Base-by-base conservation (phyloP, 2,329 filamentous ascomycete species). In the Cladobotryum mycophilum region DNA sequence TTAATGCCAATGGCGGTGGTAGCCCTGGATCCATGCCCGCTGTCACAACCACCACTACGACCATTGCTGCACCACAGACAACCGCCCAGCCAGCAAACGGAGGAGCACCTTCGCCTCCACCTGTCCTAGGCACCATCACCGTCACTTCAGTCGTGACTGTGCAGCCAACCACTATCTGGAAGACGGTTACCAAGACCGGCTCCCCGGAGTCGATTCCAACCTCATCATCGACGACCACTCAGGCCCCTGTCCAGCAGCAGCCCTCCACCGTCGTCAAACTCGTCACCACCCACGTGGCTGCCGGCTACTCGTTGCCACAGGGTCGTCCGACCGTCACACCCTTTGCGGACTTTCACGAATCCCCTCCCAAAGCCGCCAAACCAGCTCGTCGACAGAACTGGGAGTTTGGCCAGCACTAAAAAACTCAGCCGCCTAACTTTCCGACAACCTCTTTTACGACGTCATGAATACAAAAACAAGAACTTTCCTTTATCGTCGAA, bases 101-200 rank as follows among this genome's bases (percentile, higher is more conserved):
- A 30, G 25, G 25, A 30, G 25, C 25, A 30, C 25, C 25, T 30
- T 11, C 6, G 8, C 25, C 25, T 30, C 25, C 25, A 30, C 25
- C 25, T 30, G 25, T 8, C 8, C 25, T 8, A 8, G 25, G 25
- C 34, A 25, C 18, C n/a, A 8, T 18, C 8, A 45, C 52, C 43
- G 54, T 60, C 41, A 65, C 67, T 8, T 61, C 64, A 33, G 62
- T 59, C 6, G 67, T 67, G 36, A 67, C 71, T 9, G 34, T 40
- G 2, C 22, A 18, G 35, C 48, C 44, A 44, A 47, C 49, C 25
- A 56, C 33, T 7, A 25, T 41, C 14, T 55, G 48, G 49, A 53
- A 49, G 44, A 53, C 55, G 12, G 48, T 55, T 33, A 54, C 45
- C 43, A 41, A 52, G 15, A 59, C 57, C 12, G 56, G 34, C 37